Evolutionary conservation across 257 asterid species (phyloP), one percentile per base, ranked within the genome.

Genomic region (Paulownia fortunei): DNA sequence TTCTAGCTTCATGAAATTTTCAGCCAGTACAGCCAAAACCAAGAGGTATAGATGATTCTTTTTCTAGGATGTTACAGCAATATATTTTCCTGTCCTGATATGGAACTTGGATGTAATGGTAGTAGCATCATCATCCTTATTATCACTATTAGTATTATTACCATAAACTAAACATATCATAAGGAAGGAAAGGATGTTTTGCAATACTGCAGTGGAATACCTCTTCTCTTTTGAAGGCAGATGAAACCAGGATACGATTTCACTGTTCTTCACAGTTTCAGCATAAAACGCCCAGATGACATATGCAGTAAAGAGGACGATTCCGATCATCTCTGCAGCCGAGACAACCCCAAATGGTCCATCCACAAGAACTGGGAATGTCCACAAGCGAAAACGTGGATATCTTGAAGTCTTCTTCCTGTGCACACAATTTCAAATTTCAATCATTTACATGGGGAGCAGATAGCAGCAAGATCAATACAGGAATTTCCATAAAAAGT

Each of bases 321-420:
- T 88, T 21, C 94, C 97, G 73, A 94, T 86, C 69, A 88, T 82
- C 82, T 94, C 98, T 36, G 92, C 94, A 5, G 98, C 98, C 13
- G 98, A 87, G 41, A 92, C 96, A 60, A 94, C 98, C 27, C 98
- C 98, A 46, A 94, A 94, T 12, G 97, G 94, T 12, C 97, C 97
- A 30, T 90, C 91, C 58, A 90, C 93, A 19, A 92, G 71, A 66
- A 94, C 89, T 4, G 98, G 97, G 60, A 94, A 87, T 18, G 98
- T 94, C 98, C 97, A 88, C 69, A 94, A 58, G 11, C 93, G 86
- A 41, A 92, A 81, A 16, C 84, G 79, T 6, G 95, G 86, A 44
- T 70, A 46, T 61, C 80, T 86, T 13, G 72, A 21, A 26, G 21
- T 41, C 82, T 82, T 82, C 74, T 76, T 81, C 82, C 97, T 94